Conservation (phyloP, 306 rosid species). For the Fragaria iinumae region DNA sequence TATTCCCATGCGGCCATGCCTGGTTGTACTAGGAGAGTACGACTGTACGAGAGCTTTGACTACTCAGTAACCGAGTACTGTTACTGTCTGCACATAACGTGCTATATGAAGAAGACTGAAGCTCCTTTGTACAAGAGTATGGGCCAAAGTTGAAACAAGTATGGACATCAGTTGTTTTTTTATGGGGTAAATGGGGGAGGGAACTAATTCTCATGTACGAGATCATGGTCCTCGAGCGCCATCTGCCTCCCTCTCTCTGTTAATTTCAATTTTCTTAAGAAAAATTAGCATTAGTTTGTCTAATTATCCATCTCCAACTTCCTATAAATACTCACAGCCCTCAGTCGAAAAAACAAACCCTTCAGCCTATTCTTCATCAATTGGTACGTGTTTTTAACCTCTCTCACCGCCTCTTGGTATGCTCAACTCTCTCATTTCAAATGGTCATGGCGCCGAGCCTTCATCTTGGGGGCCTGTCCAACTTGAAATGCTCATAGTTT, state of each 20-base stretch:
- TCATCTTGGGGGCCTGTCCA: background rate
- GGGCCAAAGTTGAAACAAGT: constrained; percentile 54
- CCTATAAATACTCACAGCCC: background rate
- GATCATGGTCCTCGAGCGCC: background rate
- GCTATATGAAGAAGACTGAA: background rate
- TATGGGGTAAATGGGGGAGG: background rate
- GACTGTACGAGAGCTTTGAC: background rate
- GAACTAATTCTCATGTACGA: background rate
- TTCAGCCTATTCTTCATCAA: background rate
- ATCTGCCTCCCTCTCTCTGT: background rate
- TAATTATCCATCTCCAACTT: background rate
- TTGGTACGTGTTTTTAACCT: background rate
- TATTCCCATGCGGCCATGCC: background rate
- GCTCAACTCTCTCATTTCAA: background rate
- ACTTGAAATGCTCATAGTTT: background rate
- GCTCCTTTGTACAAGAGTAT: constrained; percentile 40
- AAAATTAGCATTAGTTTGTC: background rate
- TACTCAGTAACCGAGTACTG: background rate
- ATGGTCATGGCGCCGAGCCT: background rate
- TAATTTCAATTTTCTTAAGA: background rate
- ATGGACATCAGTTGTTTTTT: background rate
- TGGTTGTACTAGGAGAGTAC: background rate
- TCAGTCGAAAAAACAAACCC: background rate
- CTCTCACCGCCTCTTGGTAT: background rate
- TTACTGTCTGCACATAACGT: background rate